Conservation (phyloP, 2,329 filamentous ascomycete genomes). For the Ascochyta fabae region DNA sequence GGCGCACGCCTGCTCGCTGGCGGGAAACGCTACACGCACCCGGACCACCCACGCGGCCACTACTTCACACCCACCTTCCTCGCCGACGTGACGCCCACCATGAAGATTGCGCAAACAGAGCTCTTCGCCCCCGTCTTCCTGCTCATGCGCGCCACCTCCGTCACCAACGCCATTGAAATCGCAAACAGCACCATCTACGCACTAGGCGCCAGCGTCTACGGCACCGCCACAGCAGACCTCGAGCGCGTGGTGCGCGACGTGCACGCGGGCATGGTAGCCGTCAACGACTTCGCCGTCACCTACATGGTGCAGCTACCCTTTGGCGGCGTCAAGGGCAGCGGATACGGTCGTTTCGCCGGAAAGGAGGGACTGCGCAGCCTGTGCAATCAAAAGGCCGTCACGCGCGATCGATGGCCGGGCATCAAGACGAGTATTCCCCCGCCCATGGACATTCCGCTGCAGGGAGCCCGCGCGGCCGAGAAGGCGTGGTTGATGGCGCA, state of each 20-base stretch:
- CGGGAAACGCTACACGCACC: constrained; percentile 74
- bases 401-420: constrained; percentile 71
- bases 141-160: constrained; percentile 74
- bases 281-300: constrained; percentile 94
- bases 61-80: constrained; percentile 94
- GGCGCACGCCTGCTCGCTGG: constrained; percentile 85
- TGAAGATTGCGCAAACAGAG: constrained; percentile 88
- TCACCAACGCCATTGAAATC: constrained; percentile 72
- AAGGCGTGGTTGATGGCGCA: constrained; percentile 52
- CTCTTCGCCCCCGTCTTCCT: constrained; percentile 93
- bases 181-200: constrained; percentile 87
- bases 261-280: constrained; percentile 85
- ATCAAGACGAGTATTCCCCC: constrained; percentile 79
- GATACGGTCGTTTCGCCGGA: constrained; percentile 89
- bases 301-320: constrained; percentile 96
- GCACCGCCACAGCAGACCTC: constrained; percentile 65
- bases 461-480: constrained; percentile 39
- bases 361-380: constrained; percentile 84
- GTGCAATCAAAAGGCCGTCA: constrained; percentile 88
- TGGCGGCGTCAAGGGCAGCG: constrained; percentile 86
- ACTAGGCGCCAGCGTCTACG: constrained; percentile 89
- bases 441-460: constrained; percentile 81
- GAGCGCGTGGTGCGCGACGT: constrained; percentile 70
- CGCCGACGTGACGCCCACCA: constrained; percentile 82
- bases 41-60: constrained; percentile 76